Evolutionary conservation across 2,329 filamentous ascomycete species (phyloP).

Genomic region (Diaporthe caulivora): DNA sequence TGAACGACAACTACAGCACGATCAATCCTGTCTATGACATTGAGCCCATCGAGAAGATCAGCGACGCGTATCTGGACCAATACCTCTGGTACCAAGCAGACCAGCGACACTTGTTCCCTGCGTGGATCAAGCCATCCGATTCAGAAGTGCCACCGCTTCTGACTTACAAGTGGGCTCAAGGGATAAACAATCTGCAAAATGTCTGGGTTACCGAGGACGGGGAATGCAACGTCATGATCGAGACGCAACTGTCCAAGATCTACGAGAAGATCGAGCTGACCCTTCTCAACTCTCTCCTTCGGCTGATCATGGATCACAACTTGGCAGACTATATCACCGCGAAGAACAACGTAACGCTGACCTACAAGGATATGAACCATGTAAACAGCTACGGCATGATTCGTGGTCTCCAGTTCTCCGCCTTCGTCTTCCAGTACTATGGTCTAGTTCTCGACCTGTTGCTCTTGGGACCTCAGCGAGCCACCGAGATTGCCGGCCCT

Average conservation of each 20-base stretch:
- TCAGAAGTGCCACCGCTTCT: constrained; percentile 95
- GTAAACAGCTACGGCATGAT: constrained; percentile 99
- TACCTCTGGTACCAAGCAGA: constrained; percentile 99
- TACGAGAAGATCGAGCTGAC: constrained; percentile 99
- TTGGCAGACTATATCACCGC: constrained; percentile 98
- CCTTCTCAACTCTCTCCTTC: constrained; percentile 89
- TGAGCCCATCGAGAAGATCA: constrained; percentile 99
- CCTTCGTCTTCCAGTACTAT: constrained; percentile 99
- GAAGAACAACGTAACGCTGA: constrained; percentile 99
- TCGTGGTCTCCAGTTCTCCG: constrained; percentile 96
- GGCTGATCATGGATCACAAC: constrained; percentile 99
- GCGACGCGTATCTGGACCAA: constrained; percentile 97
- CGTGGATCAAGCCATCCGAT: constrained; percentile 99
- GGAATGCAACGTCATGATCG: constrained; percentile 98
- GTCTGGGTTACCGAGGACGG: constrained; percentile 96
- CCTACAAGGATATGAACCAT: constrained; percentile 99
- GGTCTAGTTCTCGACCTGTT: constrained; percentile 94
- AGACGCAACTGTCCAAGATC: constrained; percentile 98
- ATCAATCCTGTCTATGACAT: constrained; percentile 99
- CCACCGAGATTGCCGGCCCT: constrained; percentile 97
- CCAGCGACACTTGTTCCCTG: constrained; percentile 94
- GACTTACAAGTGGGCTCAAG: constrained; percentile 99
- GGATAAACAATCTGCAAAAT: constrained; percentile 96
- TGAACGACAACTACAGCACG: constrained; percentile 99
- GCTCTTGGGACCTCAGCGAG: constrained; percentile 90